Evolutionary conservation across 2,329 filamentous ascomycete species (phyloP).

Genomic region (Hirsutella rhossiliensis): DNA sequence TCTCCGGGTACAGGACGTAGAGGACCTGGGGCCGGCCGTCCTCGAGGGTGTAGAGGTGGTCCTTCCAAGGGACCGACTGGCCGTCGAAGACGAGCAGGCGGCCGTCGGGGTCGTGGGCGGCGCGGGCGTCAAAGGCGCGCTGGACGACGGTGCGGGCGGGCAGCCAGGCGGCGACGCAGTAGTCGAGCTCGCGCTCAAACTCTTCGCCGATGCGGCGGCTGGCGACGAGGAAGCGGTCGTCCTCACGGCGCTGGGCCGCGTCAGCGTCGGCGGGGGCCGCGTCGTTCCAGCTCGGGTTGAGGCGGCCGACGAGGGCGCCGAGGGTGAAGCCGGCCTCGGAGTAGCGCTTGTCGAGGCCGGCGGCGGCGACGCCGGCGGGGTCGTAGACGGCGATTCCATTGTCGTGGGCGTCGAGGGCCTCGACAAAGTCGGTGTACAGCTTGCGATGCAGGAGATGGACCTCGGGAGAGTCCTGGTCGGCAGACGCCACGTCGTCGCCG

Average conservation of each 20-base stretch:
- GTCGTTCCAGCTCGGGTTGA: slow-evolving; percentile 77
- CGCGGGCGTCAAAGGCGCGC: slow-evolving; percentile 58
- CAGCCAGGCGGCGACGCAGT: slow-evolving; percentile 68
- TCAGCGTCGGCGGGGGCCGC: slow-evolving; percentile 35
- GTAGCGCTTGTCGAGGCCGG: slow-evolving; percentile 72
- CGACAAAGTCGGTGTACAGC: slow-evolving; percentile 85
- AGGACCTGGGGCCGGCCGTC: slow-evolving; percentile 47
- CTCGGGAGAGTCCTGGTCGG: slow-evolving; percentile 49
- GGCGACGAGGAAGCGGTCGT: slow-evolving; percentile 65
- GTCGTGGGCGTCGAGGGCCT: slow-evolving; percentile 95
- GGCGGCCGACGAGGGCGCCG: slow-evolving; percentile 66
- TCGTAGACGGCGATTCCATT: slow-evolving; percentile 86
- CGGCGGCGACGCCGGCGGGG: slow-evolving; percentile 51
- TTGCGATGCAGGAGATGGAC: slow-evolving; percentile 72
- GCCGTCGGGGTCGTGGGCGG: slow-evolving; percentile 57
- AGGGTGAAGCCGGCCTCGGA: slow-evolving; percentile 73
- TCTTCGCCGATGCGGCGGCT: slow-evolving; percentile 79
- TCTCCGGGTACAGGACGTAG: slow-evolving; percentile 89
- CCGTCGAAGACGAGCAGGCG: slow-evolving; percentile 69
- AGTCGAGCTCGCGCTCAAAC: slow-evolving; percentile 70
- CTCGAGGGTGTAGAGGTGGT: slow-evolving; percentile 87
- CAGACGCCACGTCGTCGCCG: slow-evolving; percentile 21
- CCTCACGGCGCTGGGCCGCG: slow-evolving; percentile 59
- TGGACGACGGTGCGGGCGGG: slow-evolving; percentile 74
- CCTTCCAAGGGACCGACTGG: slow-evolving; percentile 85